Evolutionary conservation across 805 yeast species (phyloP).

Genomic region (Suhomyces emberorum): DNA sequence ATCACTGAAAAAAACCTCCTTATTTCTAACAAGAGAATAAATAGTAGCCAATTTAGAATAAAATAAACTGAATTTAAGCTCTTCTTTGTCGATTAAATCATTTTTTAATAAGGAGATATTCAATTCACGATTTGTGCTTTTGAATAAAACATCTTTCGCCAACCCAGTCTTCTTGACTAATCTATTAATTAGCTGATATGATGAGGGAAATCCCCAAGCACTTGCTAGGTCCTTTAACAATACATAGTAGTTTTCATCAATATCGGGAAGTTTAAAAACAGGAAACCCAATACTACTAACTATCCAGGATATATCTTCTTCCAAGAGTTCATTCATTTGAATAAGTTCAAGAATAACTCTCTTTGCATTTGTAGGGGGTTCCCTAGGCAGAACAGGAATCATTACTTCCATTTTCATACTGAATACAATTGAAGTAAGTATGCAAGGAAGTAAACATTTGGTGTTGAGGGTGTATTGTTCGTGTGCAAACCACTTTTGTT

Average conservation of each 20-base stretch:
- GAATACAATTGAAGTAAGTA: no score
- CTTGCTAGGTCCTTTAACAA: constrained; percentile 30
- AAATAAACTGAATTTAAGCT: constrained; percentile 19
- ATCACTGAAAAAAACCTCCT: constrained; percentile 14
- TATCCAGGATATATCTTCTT: constrained; percentile 1
- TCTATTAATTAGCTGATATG: constrained; percentile 36
- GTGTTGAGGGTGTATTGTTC: no score
- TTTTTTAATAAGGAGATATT: constrained; percentile 20
- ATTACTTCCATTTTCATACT: not conserved
- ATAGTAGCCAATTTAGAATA: constrained; percentile 24
- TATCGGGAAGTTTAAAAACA: constrained; percentile 5
- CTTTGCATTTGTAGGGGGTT: not conserved
- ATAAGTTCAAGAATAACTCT: constrained; percentile 4
- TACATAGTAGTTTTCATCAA: constrained; percentile 16
- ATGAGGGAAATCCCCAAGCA: constrained; percentile 40
- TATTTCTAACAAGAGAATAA: constrained; percentile 19
- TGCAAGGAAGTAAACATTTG: no score
- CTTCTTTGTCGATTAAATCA: constrained; percentile 17
- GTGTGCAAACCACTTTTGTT: no score
- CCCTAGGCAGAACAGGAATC: constrained; percentile 2
- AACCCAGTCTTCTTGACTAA: constrained; percentile 21
- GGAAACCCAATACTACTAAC: constrained; percentile 8
- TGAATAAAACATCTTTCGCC: constrained; percentile 15
- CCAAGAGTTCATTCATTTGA: not conserved
- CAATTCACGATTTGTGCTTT: constrained; percentile 14